Evolutionary conservation across 2,329 filamentous ascomycete species (phyloP), one percentile per base, ranked within the genome.

Genomic region (Microdochium paspali): DNA sequence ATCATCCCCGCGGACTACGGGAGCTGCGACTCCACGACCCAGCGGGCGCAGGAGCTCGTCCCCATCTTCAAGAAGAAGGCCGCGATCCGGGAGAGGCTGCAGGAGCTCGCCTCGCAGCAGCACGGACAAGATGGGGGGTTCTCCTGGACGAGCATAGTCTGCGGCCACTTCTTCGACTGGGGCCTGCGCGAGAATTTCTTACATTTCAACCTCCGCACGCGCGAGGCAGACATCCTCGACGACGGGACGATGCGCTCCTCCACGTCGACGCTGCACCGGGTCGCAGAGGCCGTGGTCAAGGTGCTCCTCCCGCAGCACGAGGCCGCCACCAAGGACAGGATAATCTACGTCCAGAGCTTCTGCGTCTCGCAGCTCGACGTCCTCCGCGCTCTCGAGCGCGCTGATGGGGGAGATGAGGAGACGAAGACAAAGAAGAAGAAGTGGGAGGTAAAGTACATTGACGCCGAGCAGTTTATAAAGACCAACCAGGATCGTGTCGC

Each of bases 121-220:
- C 35, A 21, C 6, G 10, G 31, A 5, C 15, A 21, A 3, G n/a
- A 21, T 20, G 4, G 18, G 49, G 24, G n/a, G 0, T 68, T 69
- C 48, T 52, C 55, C 2, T 69, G 62, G 62, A 68, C 66, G 6
- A 64, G 62, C 40, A 50, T 69, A 44, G 65, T 68, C 10, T 60
- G 58, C 24, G 66, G 66, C 1, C 65, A 69, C 49, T 68, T 69
- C 49, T 69, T 69, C 55, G 66, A 69, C 55, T 69, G 66, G 66
- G 66, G 66, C 3, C 48, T 69, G 44, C 50, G 50, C 32, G 55
- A 61, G 28, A 58, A 58, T 26, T 68, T 68, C 44, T 46, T 69
- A 47, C 65, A 67, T 53, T 63, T 64, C 45, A 51, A 66, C 48
- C 51, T 67, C 13, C 49, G 53, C 44, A 49, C 47, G 4, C 56